Evolutionary conservation across 768 basidiomycete genomes (phyloP).

Genomic region (Tubosaeta sp.): DNA sequence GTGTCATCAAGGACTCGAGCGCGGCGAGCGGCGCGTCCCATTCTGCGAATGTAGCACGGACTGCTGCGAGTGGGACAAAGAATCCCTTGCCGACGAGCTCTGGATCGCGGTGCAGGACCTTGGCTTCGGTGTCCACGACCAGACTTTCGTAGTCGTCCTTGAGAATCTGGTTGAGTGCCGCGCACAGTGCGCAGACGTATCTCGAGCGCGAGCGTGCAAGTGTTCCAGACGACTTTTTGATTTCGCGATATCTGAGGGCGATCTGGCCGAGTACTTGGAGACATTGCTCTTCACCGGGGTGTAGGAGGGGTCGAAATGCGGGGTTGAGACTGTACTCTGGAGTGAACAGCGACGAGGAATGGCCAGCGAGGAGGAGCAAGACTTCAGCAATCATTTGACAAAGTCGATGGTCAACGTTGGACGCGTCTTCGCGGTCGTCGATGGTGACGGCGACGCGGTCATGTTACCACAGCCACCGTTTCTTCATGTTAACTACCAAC

Average conservation of each 20-base stretch:
- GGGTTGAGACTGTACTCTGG: slow-evolving; percentile 55
- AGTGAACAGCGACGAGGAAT: slow-evolving; percentile 80
- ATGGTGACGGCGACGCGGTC: not conserved
- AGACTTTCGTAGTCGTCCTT: slow-evolving; percentile 77
- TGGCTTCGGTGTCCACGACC: slow-evolving; percentile 77
- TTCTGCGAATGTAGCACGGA: slow-evolving; percentile 78
- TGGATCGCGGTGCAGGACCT: slow-evolving; percentile 70
- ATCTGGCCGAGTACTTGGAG: slow-evolving; percentile 77
- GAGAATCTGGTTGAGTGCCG: slow-evolving; percentile 68
- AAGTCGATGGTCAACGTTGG: not conserved
- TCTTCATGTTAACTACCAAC: slow-evolving; percentile 15
- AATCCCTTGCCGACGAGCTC: slow-evolving; percentile 73
- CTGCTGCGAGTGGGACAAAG: slow-evolving; percentile 77
- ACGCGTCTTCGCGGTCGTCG: not conserved
- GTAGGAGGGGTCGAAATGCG: slow-evolving; percentile 66
- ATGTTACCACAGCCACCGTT: not conserved
- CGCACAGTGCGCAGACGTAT: slow-evolving; percentile 76
- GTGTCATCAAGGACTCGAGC: slow-evolving; percentile 59
- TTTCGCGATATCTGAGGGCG: slow-evolving; percentile 68
- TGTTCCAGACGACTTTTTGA: slow-evolving; percentile 52
- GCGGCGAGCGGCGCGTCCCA: slow-evolving; percentile 87
- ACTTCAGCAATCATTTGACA: slow-evolving; percentile 85
- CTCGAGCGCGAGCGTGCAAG: slow-evolving; percentile 61
- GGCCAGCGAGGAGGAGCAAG: slow-evolving; percentile 81
- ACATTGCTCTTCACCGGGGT: slow-evolving; percentile 85